Base-by-base conservation (phyloP, 2,329 filamentous ascomycete genomes). In the Xylaria sp. region DNA sequence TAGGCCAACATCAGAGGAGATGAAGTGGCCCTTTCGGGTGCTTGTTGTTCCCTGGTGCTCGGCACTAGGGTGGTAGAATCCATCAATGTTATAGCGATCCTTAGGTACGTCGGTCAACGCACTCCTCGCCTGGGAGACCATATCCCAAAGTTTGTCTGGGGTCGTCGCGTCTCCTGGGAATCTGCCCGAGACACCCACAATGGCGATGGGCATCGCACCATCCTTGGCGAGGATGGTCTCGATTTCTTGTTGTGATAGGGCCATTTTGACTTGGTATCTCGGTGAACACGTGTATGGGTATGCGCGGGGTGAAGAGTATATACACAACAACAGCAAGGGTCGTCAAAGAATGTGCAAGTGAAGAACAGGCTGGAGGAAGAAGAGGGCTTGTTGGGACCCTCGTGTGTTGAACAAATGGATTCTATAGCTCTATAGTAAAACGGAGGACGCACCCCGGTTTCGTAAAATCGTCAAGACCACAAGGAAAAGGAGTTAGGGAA, bases 91-190 rank as follows among this genome's bases (percentile, higher is more conserved):
- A 61, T 75, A 75, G 11, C 73, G 72, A 10, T 70, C 71, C 63
- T 73, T 72, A 5, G 73, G 73, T 50, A 75, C 73, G 39, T 75
- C 73, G 33, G 72, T 69, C 63, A 72, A 68, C 38, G 73, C 73
- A 66, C 72, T 74, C 54, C 67, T 69, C 39, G 72, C 69, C 67
- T 73, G 61, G 60, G 72, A 70, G 66, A 75, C 71, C 72, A 75
- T 69, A 55, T 75, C 70, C 73, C 73, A 75, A 51, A 75, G 73
- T 63, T 67, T 72, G 59, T 64, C 71, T 59, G 73, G 73, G 44
- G 72, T 75, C 49, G 72, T 61, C 42, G 73, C 73, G 65, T 75
- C 73, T 62, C 73, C 73, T 17, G 73, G 73, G 54, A 75, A 75
- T 63, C 73, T 73, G 38, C 73, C 73, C n/a, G 73, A 75, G 56